Evolutionary conservation across 805 yeast species (phyloP).

Genomic region (Candida andamanensis): DNA sequence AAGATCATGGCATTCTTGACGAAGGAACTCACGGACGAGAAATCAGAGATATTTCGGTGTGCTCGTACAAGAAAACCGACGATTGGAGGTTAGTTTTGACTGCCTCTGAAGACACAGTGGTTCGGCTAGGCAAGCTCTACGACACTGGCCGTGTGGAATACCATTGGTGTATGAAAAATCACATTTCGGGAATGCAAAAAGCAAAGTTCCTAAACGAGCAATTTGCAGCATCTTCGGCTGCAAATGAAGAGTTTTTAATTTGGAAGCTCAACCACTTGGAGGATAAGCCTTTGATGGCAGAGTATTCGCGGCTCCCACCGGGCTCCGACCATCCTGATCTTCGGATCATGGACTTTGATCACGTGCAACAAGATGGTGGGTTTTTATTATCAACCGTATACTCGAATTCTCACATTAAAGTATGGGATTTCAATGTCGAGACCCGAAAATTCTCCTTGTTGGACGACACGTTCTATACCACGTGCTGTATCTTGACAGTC

Average conservation of each 20-base stretch:
- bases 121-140: slow-evolving; percentile 48
- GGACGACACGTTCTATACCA: slow-evolving; percentile 50
- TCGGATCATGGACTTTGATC: slow-evolving; percentile 82
- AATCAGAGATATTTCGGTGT: slow-evolving; percentile 67
- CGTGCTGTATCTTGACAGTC: slow-evolving; percentile 72
- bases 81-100: slow-evolving; percentile 50
- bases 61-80: slow-evolving; percentile 21
- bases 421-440: slow-evolving; percentile 50
- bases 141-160: slow-evolving; percentile 40
- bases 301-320: slow-evolving; percentile 52
- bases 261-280: slow-evolving; percentile 56
- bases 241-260: slow-evolving; percentile 80
- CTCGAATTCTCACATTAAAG: slow-evolving; percentile 73
- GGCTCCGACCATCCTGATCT: slow-evolving; percentile 65
- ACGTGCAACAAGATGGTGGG: slow-evolving; percentile 39
- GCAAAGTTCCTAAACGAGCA: slow-evolving; percentile 54
- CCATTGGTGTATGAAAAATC: slow-evolving; percentile 66
- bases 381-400: slow-evolving; percentile 65
- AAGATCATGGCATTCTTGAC: slow-evolving; percentile 24
- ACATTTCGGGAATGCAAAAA: slow-evolving; percentile 84
- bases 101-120: slow-evolving; percentile 86
- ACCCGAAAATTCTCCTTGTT: slow-evolving; percentile 39
- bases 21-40: slow-evolving; percentile 91
- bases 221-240: slow-evolving; percentile 52
- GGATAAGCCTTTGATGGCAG: slow-evolving; percentile 41